Evolutionary conservation across 2,329 filamentous ascomycete genomes (phyloP), one percentile per base, ranked within the genome.

Genomic region (Raffaelea ambrosiae): DNA sequence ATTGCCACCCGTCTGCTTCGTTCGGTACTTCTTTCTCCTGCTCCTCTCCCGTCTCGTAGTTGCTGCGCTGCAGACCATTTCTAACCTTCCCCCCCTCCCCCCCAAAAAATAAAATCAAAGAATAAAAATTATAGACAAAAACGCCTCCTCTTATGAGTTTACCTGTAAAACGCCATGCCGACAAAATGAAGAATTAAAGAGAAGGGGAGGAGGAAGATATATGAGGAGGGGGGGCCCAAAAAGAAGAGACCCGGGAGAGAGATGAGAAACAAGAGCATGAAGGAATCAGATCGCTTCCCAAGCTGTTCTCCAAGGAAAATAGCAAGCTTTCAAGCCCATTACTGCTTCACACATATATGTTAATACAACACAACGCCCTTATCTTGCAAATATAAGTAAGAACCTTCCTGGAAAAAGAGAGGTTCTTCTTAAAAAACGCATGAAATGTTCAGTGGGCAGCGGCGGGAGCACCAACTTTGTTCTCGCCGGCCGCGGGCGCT

Each of bases 391-490:
- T 26, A 44, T 23, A n/a, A n/a, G n/a, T n/a, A n/a, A n/a, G n/a
- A n/a, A n/a, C n/a, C n/a, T n/a, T n/a, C n/a, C n/a, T n/a, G n/a
- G n/a, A n/a, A n/a, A n/a, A n/a, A n/a, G n/a, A n/a, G n/a, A n/a
- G 40, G 20, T 29, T 29, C 13, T 29, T 29, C 13, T 29, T 29
- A 29, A 29, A 42, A 18, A 19, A n/a, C n/a, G n/a, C n/a, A n/a
- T n/a, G n/a, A n/a, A n/a, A n/a, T n/a, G 20, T 18, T 52, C 31
- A 50, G 19, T 45, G 45, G 14, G 43, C 47, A 10, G 45, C 42
- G 21, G 38, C 46, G 46, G 43, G 48, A 41, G 49, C 46, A 44
- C 23, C 48, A 54, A 52, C 53, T 36, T 54, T 53, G 23, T 51
- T 47, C 23, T 48, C 39, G 8, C 18, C 2, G 54, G 50, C 39